Conservation (phyloP, 2,329 filamentous ascomycete genomes). For the Coccinonectria pachysandricola region DNA sequence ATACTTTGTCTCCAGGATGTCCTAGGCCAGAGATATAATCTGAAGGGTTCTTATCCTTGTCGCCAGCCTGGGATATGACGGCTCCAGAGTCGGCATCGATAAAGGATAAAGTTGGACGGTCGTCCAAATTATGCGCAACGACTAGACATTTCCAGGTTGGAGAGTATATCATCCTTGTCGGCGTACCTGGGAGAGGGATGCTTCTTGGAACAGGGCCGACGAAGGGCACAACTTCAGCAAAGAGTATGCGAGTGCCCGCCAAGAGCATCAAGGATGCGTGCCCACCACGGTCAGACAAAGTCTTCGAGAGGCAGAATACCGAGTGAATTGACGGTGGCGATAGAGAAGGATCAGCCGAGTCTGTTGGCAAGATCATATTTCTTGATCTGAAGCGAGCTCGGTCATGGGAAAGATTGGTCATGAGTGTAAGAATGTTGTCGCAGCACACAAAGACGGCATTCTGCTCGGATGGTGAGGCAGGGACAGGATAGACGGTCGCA, state of each 20-base stretch:
- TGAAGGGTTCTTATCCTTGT: constrained; percentile 30
- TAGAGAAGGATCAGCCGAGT: constrained; percentile 35
- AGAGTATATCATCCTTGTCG: constrained; percentile 45
- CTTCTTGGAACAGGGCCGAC: constrained; percentile 38
- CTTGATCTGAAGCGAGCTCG: constrained; percentile 28
- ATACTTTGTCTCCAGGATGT: constrained; percentile 46
- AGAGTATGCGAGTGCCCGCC: constrained; percentile 37
- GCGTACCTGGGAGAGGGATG: constrained; percentile 37
- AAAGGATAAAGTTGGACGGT: constrained; percentile 42
- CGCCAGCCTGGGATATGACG: constrained; percentile 36
- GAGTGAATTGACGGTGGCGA: constrained; percentile 38
- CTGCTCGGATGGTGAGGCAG: constrained; percentile 13
- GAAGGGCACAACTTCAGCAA: constrained; percentile 40
- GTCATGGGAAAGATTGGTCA: constrained; percentile 27
- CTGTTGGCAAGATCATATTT: constrained; percentile 40
- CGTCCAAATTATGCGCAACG: constrained; percentile 36
- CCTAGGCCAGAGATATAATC: constrained; percentile 47
- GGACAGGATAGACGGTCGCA: constrained; percentile 23
- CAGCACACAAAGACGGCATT: constrained; percentile 35
- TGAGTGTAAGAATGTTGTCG: constrained; percentile 34
- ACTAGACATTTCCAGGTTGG: constrained; percentile 41
- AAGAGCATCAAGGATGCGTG: constrained; percentile 39
- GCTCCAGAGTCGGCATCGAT: constrained; percentile 45
- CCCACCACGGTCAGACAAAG: constrained; percentile 27
- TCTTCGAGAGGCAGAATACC: constrained; percentile 31